Base-by-base conservation (phyloP, 2,329 filamentous ascomycete genomes). In the Aspergillus piperis region DNA sequence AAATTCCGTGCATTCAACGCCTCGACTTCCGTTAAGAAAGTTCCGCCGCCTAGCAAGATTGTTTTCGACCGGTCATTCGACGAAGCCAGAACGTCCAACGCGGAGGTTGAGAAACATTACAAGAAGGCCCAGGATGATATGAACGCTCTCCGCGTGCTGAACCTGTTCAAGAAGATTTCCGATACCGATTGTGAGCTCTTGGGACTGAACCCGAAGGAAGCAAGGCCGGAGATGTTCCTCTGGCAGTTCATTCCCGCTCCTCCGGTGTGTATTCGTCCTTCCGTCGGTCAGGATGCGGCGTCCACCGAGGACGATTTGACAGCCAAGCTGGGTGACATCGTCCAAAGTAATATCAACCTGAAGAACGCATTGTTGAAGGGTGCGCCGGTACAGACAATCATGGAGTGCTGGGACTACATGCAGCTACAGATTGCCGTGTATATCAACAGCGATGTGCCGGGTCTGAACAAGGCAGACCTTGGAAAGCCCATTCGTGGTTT, bases 331-430 rank as follows among this genome's bases (percentile, higher is more conserved):
- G 90, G 92, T 30, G 94, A 99, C 73, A 98, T 99, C 65, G 89
- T 97, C 8, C 91, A 96, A 70, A 91, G 96, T 64, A 96, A 93
- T 71, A 90, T 90, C 57, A 86, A 96, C 68, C 91, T 99, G 64
- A 88, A 90, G 53, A 90, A 91, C 21, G 91, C 92, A 0, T 77
- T 98, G 15, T 84, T 89, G 62, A 92, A 92, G 67, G 94, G 94
- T 8, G 90, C 93, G 13, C 88, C 92, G 0, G 84, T 99, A 2
- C 86, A 90, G 66, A 96, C 91, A 0, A 90, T 98, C 59, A 96
- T 98, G 88, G 95, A 99, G 74, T 92, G 96, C 69, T 99, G 95
- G 95, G 95, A 99, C 72, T 98, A 94, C 70, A 81, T 99, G 62
- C 94, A 98, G 72, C 84, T 96, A 8, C 93, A 98, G 71, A 90